These are phyloP conservation scores for Pisolithus sp. DNA, from an alignment of 768 basidiomycete genomes.

Conservation along the genomic window DNA sequence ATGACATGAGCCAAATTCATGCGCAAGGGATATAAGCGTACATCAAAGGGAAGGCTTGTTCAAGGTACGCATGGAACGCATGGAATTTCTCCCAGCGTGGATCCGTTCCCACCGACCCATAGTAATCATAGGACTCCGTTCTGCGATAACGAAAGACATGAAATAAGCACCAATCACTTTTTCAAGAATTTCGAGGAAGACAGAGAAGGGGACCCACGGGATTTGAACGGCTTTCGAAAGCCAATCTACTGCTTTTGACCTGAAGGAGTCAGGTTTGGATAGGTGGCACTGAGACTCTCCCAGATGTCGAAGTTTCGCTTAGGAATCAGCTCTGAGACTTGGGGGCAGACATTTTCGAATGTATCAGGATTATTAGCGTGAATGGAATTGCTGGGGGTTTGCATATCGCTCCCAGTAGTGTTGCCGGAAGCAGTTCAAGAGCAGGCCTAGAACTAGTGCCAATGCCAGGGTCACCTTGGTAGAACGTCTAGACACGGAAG, in stretches of 20 bases:
- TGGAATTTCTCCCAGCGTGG: slow-evolving; percentile 50
- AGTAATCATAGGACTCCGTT: slow-evolving; percentile 46
- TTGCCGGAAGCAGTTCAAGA: no score
- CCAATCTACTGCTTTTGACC: slow-evolving; percentile 29
- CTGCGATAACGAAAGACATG: slow-evolving; percentile 22
- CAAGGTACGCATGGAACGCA: slow-evolving; percentile 51
- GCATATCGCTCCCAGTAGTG: no score
- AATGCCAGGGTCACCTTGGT: no score
- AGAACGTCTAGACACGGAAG: no score
- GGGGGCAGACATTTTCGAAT: slow-evolving; percentile 26
- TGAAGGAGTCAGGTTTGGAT: slow-evolving; percentile 32
- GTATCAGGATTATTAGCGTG: no score
- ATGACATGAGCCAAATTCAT: not conserved
- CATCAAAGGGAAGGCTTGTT: slow-evolving; percentile 54
- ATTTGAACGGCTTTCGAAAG: slow-evolving; percentile 35
- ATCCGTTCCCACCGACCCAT: slow-evolving; percentile 43
- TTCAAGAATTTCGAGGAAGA: not conserved
- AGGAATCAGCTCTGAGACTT: slow-evolving; percentile 28
- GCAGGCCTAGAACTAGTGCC: no score
- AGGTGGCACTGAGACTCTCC: slow-evolving; percentile 23
- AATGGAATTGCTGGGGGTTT: no score
- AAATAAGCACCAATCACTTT: slow-evolving; percentile 3
- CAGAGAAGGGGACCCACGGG: slow-evolving; percentile 29
- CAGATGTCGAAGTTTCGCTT: slow-evolving; percentile 29
- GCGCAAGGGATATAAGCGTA: slow-evolving; percentile 21